Conservation (phyloP, 805 yeast genomes). For the Lachancea thermotolerans region DNA sequence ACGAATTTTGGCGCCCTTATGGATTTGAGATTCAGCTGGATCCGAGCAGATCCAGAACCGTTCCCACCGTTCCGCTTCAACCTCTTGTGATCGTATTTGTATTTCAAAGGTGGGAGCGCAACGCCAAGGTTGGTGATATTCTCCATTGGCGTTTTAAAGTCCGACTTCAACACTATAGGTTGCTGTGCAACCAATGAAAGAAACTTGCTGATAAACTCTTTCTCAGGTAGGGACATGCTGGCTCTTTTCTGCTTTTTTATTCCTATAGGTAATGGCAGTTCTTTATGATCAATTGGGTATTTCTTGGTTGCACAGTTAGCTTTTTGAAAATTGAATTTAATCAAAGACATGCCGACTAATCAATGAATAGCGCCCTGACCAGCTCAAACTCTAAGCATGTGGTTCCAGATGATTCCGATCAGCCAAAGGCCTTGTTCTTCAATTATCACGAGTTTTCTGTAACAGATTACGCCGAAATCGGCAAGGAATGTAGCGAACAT, state of each 20-base stretch:
- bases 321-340: neutral
- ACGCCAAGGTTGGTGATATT: slow-evolving; percentile 37
- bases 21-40: slow-evolving; percentile 43
- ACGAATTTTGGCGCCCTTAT: slow-evolving; percentile 67
- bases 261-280: neutral
- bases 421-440: slow-evolving; percentile 39
- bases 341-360: neutral
- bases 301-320: too few species aligned
- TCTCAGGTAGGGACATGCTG: slow-evolving; percentile 24
- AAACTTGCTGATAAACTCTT: slow-evolving; percentile 44
- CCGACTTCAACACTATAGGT: slow-evolving; percentile 27
- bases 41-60: slow-evolving; percentile 19
- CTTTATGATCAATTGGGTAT: too few species aligned
- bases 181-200: slow-evolving; percentile 42
- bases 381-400: slow-evolving; percentile 13
- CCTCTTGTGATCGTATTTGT: slow-evolving; percentile 31
- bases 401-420: slow-evolving; percentile 8
- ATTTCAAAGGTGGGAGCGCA: slow-evolving; percentile 41
- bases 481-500: slow-evolving; percentile 15
- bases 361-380: slow-evolving; percentile 13
- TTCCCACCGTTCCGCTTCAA: slow-evolving; percentile 10
- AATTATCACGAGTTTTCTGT: slow-evolving; percentile 60
- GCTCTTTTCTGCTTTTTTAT: neutral
- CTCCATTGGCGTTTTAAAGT: slow-evolving; percentile 26
- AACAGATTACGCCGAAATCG: slow-evolving; percentile 27